phyloP scores from a whole-genome alignment of 228 moss, liverwort and hornwort species.

The Sphagnum fallax region DNA sequence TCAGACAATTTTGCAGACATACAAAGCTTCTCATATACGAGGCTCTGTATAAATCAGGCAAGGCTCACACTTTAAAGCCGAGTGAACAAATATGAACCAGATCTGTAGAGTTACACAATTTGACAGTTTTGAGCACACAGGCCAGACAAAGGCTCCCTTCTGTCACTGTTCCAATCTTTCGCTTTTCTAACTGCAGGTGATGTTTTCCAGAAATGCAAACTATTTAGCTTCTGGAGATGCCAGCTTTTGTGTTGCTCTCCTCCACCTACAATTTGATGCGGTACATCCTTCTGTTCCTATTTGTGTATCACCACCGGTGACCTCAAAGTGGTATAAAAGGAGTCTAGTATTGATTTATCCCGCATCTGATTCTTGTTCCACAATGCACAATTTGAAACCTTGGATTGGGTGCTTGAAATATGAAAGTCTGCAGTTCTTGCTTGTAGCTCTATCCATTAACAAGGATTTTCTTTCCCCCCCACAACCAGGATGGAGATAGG shows the following conservation, averaged over 20 bases:
- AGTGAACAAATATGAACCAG: too few relatives aligned
- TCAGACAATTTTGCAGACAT: conserved; percentile 29
- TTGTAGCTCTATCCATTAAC: too few relatives aligned
- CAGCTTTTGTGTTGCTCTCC: conserved; percentile 43
- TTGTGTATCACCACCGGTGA: background rate
- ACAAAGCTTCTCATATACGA: conserved; percentile 59
- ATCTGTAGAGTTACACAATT: too few relatives aligned
- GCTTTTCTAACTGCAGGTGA: conserved; percentile 13
- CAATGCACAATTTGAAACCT: too few relatives aligned
- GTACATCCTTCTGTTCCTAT: background rate
- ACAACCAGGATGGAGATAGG: conserved; percentile 30
- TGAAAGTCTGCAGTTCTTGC: too few relatives aligned
- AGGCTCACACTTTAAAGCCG: conserved; percentile 5
- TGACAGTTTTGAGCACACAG: too few relatives aligned
- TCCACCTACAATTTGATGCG: conserved; percentile 26
- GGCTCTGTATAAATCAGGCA: conserved; percentile 42
- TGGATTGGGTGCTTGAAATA: too few relatives aligned
- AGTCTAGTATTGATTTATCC: too few relatives aligned
- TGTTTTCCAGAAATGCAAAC: conserved; percentile 36
- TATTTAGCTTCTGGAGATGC: conserved; percentile 44
- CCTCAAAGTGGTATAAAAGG: background rate
- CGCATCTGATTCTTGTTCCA: too few relatives aligned
- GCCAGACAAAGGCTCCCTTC: too few relatives aligned
- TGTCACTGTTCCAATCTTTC: too few relatives aligned
- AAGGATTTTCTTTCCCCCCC: too few relatives aligned